Evolutionary conservation across 164 flowering plant species (phyloP).

Genomic region (Litsea cubeba): DNA sequence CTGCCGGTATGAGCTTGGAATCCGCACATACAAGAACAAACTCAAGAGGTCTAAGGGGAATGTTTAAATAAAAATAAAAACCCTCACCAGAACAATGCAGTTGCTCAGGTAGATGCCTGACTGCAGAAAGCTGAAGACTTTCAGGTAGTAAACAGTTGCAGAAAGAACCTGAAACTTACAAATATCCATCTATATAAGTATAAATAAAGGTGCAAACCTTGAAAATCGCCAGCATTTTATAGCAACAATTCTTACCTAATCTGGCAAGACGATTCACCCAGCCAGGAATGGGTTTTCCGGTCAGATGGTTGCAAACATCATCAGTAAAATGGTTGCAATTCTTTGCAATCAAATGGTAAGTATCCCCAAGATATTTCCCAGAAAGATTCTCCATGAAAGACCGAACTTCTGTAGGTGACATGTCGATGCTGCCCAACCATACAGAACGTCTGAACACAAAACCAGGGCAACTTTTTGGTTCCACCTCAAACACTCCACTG

Average conservation of each 20-base stretch:
- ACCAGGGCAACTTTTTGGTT: slow-evolving; percentile 91
- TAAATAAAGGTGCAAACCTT: neutral
- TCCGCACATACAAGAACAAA: neutral
- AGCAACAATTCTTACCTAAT: slow-evolving; percentile 44
- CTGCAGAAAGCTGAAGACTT: slow-evolving; percentile 59
- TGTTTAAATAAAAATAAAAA: neutral
- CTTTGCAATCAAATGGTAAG: slow-evolving; percentile 87
- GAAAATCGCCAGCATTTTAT: neutral
- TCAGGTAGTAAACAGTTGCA: slow-evolving; percentile 89
- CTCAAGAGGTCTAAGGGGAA: neutral
- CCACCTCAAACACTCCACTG: slow-evolving; percentile 95
- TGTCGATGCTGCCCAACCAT: slow-evolving; percentile 59
- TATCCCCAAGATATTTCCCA: slow-evolving; percentile 67
- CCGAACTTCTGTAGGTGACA: slow-evolving; percentile 68
- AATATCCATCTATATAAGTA: neutral
- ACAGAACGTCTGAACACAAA: slow-evolving; percentile 75
- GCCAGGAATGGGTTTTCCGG: slow-evolving; percentile 84
- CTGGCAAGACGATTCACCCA: slow-evolving; percentile 95
- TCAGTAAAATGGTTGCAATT: slow-evolving; percentile 97
- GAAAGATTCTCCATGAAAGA: slow-evolving; percentile 69
- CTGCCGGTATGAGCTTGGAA: too few species aligned
- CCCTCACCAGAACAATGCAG: slow-evolving; percentile 51
- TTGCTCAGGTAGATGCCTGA: slow-evolving; percentile 72
- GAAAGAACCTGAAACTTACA: slow-evolving; percentile 74
- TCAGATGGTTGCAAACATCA: slow-evolving; percentile 60